Percentiles rank a stretch among this genome's conserved stretches.
Evolutionary conservation across 1,284 basidiomycete genomes (phyloP).

Genomic region (Gomphus bonarii): DNA sequence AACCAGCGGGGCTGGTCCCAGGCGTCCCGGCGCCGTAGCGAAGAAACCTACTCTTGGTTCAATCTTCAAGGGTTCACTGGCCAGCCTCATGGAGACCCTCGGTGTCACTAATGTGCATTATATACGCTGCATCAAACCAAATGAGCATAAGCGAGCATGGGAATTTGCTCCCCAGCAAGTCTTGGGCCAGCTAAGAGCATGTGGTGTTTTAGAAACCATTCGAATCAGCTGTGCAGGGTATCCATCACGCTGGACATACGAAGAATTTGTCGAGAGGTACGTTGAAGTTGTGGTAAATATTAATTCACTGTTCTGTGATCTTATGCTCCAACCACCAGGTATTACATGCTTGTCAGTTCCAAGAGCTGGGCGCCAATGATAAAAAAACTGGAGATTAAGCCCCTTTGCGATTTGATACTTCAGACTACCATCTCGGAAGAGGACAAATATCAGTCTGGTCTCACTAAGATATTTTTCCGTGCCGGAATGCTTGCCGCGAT

Average conservation of each 20-base stretch:
- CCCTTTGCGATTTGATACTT: conserved; percentile 81
- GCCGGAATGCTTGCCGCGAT: conserved; percentile 98
- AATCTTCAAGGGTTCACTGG: conserved; percentile 95
- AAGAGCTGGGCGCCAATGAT: conserved; percentile 79
- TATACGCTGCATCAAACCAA: conserved; percentile 99
- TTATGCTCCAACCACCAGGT: conserved; percentile 36
- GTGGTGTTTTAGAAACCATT: conserved; percentile 98
- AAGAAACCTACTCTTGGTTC: conserved; percentile 96
- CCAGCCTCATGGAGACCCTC: conserved; percentile 94
- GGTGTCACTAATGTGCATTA: conserved; percentile 98
- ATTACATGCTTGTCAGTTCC: conserved; percentile 93
- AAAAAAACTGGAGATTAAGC: conserved; percentile 67
- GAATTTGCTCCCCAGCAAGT: conserved; percentile 96
- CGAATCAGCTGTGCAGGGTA: conserved; percentile 98
- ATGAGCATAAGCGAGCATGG: conserved; percentile 95
- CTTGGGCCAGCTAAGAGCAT: conserved; percentile 89
- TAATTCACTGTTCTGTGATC: too few species aligned
- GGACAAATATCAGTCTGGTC: conserved; percentile 94
- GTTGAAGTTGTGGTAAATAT: conserved; percentile 13
- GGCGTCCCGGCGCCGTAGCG: conserved; percentile 55
- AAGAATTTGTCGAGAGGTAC: conserved; percentile 97
- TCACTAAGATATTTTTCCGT: conserved; percentile 99
- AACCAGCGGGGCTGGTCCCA: conserved; percentile 33
- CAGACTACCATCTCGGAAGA: conserved; percentile 82
- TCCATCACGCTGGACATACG: conserved; percentile 98